These are phyloP conservation scores for Boletus vinaceobasis DNA, from an alignment of 768 basidiomycete species.

Conservation along the genomic window DNA sequence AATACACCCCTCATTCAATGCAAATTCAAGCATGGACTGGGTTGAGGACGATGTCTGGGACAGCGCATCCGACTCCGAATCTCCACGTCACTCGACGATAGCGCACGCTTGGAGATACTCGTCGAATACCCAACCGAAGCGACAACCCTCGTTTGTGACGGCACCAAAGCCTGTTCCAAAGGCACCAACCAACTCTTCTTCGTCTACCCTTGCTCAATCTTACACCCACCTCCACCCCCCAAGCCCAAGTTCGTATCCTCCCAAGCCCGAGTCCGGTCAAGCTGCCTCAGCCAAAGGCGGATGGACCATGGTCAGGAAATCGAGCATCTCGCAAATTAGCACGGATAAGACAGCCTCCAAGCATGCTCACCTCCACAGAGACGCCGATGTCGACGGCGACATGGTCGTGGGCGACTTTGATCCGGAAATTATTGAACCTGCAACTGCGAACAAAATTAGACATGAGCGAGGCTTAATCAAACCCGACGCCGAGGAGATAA, in stretches of 20 bases:
- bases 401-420: conserved; percentile 79
- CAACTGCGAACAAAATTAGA: conserved; percentile 39
- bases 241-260: conserved; percentile 71
- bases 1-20: conserved; percentile 47
- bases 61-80: conserved; percentile 76
- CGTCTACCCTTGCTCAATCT: conserved; percentile 70
- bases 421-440: conserved; percentile 42
- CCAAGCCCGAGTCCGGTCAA: conserved; percentile 42
- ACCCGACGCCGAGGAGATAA: conserved; percentile 68
- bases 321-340: conserved; percentile 27
- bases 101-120: conserved; percentile 43
- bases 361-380: conserved; percentile 33
- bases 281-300: conserved; percentile 50
- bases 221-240: conserved; percentile 79
- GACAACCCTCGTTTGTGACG: conserved; percentile 32
- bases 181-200: conserved; percentile 47
- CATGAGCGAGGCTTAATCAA: conserved; percentile 51
- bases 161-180: conserved; percentile 58
- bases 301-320: conserved; percentile 73
- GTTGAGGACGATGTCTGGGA: conserved; percentile 90
- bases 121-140: conserved; percentile 22
- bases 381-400: conserved; percentile 70
- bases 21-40: conserved; percentile 57
- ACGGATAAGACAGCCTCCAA: conserved; percentile 23
- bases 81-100: conserved; percentile 52